A percentile compares a stretch with the other conserved stretches of the same genome.
Evolutionary conservation across 2,329 filamentous ascomycete species (phyloP).

Genomic region (Fusarium austroafricanum): DNA sequence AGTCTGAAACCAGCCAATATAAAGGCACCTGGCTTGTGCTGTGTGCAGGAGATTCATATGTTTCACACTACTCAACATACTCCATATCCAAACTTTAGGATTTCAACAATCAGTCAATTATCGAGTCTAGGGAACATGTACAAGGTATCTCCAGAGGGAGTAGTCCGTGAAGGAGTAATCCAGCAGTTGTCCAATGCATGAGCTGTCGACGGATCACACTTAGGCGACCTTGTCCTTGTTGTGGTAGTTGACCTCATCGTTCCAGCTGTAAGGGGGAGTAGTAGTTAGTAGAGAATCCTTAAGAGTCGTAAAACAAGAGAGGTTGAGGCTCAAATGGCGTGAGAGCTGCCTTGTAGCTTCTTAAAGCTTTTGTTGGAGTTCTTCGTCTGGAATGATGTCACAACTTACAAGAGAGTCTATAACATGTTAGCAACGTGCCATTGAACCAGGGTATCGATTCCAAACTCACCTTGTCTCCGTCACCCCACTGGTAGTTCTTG

Average conservation of each 20-base stretch:
- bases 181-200: slow-evolving; percentile 44
- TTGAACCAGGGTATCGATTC: neutral
- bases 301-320: neutral
- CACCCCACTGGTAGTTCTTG: slow-evolving; percentile 95
- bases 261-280: slow-evolving; percentile 90
- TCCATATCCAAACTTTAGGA: neutral
- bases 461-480: slow-evolving; percentile 86
- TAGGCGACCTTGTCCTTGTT: slow-evolving; percentile 81
- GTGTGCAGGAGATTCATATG: too few relatives aligned
- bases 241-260: slow-evolving; percentile 95
- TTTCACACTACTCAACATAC: neutral
- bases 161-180: slow-evolving; percentile 44
- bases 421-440: slow-evolving; percentile 43
- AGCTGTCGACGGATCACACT: slow-evolving; percentile 40
- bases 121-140: slow-evolving; percentile 52
- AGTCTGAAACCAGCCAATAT: too few relatives aligned
- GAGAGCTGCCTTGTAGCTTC: slow-evolving; percentile 13
- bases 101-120: slow-evolving; percentile 46
- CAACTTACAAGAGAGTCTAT: slow-evolving; percentile 65
- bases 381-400: slow-evolving; percentile 1
- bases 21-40: too few relatives aligned
- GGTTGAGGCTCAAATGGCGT: neutral
- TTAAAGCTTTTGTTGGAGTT: slow-evolving; percentile 12
- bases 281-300: slow-evolving; percentile 34
- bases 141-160: slow-evolving; percentile 45